Evolutionary conservation across 1,284 basidiomycete genomes (phyloP), one percentile per base, ranked within the genome.

Genomic region (Boletus mariae): DNA sequence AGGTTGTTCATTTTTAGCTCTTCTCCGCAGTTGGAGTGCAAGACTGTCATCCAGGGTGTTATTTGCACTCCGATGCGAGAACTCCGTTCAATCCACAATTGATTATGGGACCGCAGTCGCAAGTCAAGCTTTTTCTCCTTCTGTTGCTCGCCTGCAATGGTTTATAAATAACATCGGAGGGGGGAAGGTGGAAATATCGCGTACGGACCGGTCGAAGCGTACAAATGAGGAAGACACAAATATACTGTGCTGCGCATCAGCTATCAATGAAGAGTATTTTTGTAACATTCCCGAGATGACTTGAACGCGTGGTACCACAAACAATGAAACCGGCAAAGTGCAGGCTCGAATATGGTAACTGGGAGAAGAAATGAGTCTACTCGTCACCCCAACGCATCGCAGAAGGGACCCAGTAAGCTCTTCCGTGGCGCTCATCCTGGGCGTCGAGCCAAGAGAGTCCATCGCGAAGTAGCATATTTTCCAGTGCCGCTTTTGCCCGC

Each of bases 381-480:
- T 80, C 75, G 49, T 90, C 85, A 20, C 46, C 35, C 90, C 90
- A 93, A 54, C 78, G 76, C 82, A 92, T 87, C 3, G 83, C 86
- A n/a, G 87, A 90, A 2, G 85, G 84, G 23, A 93, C 76, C 90
- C 90, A 94, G 65, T 91, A 94, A 29, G 84, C 80, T 49, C 77
- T 75, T 13, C 84, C 83, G 35, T 72, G 73, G 25, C 67, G 65
- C 57, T 84, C 81, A 55, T 88, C 89, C 69, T 94, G 92, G 40
- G 90, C 86, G 66, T 99, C 96, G 32, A 98, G 68, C 96, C 96
- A 99, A 51, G 93, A 94, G 41, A 97, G 75, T 0, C 94, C 96
- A 61, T 98, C 94, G 32, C 88, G 77, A 61, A 94, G 77, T 12
- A 94, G 78, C 83, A 96, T 94, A 60, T 95, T 94, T 57, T 94